phyloP scores from a whole-genome alignment of 2,329 filamentous ascomycete genomes.

The Orbilia oligospora region DNA sequence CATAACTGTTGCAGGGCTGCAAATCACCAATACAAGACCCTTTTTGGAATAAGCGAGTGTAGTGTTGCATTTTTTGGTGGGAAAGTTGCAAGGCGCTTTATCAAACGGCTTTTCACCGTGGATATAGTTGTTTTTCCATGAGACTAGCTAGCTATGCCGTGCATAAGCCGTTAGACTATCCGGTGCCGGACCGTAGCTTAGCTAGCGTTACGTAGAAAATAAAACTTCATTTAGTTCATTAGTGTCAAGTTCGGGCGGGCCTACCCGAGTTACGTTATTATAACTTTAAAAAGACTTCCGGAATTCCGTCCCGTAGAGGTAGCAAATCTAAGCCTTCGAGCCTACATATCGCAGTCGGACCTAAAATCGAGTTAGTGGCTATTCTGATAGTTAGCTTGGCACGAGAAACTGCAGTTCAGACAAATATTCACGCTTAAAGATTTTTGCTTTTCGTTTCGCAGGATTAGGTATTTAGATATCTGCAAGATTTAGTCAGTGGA shows the following conservation, averaged over 20 bases:
- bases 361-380: not conserved
- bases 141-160: not conserved
- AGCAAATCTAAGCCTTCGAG: not conserved
- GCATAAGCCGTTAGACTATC: not conserved
- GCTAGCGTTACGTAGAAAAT: not conserved
- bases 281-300: not conserved
- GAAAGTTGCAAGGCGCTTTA: not conserved
- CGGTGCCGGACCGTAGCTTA: too few relatives aligned
- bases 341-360: not conserved
- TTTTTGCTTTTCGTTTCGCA: too few relatives aligned
- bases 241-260: not conserved
- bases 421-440: too few relatives aligned
- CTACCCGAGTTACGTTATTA: not conserved
- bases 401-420: too few relatives aligned
- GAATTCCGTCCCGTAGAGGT: not conserved
- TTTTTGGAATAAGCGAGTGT: not conserved
- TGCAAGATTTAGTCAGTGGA: too few relatives aligned
- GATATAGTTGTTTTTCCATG: too few relatives aligned
- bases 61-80: slow-evolving; percentile 6
- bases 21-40: not conserved
- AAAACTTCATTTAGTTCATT: not conserved
- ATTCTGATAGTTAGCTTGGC: too few relatives aligned
- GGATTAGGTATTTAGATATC: too few relatives aligned
- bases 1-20: not conserved
- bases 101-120: too few relatives aligned